Evolutionary conservation across 2,329 filamentous ascomycete species (phyloP).

Genomic region (Colletotrichum lupini): DNA sequence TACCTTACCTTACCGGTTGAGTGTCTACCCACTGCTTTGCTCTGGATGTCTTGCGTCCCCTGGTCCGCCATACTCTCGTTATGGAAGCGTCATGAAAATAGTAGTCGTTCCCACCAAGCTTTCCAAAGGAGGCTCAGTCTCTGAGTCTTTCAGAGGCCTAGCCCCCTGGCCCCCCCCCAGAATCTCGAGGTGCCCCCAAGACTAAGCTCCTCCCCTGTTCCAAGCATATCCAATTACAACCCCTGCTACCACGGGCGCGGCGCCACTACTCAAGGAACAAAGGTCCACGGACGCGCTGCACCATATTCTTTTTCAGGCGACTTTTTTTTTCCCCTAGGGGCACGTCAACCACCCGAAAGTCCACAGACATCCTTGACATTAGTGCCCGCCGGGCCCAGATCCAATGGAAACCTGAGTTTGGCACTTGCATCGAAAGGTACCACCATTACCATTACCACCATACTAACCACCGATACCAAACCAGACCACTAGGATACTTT

Average conservation of each 20-base stretch:
- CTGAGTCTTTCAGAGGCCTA: neutral
- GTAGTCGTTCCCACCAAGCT: neutral
- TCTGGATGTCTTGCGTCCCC: neutral
- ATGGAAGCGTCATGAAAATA: neutral
- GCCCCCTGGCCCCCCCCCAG: too few relatives aligned
- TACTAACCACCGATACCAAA: neutral
- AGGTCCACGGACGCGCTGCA: neutral
- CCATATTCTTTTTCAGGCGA: conserved; percentile 4
- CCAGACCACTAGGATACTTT: neutral
- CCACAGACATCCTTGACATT: neutral
- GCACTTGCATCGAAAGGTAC: neutral
- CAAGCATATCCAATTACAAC: conserved; percentile 18
- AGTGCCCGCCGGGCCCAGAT: conserved; percentile 17
- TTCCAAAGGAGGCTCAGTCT: neutral
- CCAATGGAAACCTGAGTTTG: neutral
- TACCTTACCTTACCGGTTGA: too few relatives aligned
- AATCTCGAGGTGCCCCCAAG: neutral
- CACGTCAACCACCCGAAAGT: neutral
- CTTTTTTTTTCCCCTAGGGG: conserved; percentile 17
- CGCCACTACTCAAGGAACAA: conserved; percentile 15
- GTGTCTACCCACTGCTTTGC: neutral
- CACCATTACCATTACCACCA: conserved; percentile 6
- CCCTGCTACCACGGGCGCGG: conserved; percentile 16
- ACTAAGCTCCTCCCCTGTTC: neutral
- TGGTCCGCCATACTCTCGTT: neutral